Conservation (phyloP, 805 yeast genomes). For the Candida qinlingensis region DNA sequence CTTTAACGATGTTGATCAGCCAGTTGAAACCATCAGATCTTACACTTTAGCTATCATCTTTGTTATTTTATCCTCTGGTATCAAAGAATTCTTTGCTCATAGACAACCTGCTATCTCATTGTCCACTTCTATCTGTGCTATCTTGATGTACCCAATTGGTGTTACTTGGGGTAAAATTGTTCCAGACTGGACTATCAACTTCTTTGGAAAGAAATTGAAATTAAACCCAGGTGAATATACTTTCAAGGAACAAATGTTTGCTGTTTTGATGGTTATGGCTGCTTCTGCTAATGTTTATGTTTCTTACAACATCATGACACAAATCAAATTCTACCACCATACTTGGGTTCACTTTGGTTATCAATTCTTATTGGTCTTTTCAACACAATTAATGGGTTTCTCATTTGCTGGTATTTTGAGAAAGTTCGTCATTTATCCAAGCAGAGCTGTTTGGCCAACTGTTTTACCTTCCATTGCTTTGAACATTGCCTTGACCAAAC, state of each 20-base stretch:
- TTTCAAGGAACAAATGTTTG: conserved; percentile 60
- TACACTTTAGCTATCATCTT: conserved; percentile 36
- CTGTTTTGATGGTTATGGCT: conserved; percentile 40
- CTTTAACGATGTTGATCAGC: conserved; percentile 41
- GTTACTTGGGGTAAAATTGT: conserved; percentile 33
- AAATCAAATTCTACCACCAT: conserved; percentile 26
- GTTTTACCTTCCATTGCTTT: conserved; percentile 42
- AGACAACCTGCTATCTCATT: conserved; percentile 48
- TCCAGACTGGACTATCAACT: conserved; percentile 40
- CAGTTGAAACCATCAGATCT: conserved; percentile 44
- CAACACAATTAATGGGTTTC: conserved; percentile 60
- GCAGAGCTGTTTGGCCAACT: conserved; percentile 50
- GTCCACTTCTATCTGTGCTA: conserved; percentile 38
- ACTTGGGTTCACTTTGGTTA: conserved; percentile 38
- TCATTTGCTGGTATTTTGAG: conserved; percentile 64
- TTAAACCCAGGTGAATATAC: conserved; percentile 64
- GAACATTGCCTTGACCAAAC: conserved; percentile 39
- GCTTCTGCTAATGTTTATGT: conserved; percentile 31
- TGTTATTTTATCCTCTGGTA: conserved; percentile 47
- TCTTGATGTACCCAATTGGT: conserved; percentile 43
- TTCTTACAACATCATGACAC: conserved; percentile 33
- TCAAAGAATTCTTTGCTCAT: conserved; percentile 53
- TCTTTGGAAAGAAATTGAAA: conserved; percentile 32
- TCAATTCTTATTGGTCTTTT: conserved; percentile 45
- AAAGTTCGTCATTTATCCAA: conserved; percentile 49